phyloP scores from a whole-genome alignment of 1,139 yeast species.

The Saccharomyces hybrid region DNA sequence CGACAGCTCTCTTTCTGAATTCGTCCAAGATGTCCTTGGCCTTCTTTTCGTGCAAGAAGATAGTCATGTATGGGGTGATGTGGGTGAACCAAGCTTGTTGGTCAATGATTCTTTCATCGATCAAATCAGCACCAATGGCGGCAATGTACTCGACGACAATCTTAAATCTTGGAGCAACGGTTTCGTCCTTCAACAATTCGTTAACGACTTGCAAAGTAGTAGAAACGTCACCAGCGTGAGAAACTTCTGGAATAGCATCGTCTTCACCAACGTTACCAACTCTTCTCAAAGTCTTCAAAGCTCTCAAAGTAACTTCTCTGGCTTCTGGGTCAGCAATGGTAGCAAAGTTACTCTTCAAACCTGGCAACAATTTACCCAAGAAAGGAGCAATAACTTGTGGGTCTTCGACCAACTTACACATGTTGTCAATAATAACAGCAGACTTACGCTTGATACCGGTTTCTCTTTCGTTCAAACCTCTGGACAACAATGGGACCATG shows the following conservation, averaged over 20 bases:
- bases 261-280: constrained; percentile 93
- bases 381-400: constrained; percentile 99
- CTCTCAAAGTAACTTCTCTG: constrained; percentile 96
- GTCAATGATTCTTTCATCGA: constrained; percentile 94
- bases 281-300: constrained; percentile 93
- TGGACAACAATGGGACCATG: constrained; percentile 96
- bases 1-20: constrained; percentile 92
- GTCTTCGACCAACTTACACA: constrained; percentile 99
- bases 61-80: constrained; percentile 89
- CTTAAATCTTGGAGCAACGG: constrained; percentile 72
- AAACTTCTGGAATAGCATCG: constrained; percentile 88
- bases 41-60: constrained; percentile 88
- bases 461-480: constrained; percentile 99
- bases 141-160: constrained; percentile 76
- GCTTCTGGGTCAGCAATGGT: constrained; percentile 99
- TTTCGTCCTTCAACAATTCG: constrained; percentile 53
- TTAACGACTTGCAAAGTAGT: constrained; percentile 81
- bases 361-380: constrained; percentile 90
- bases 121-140: constrained; percentile 96
- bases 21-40: constrained; percentile 87
- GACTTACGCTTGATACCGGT: constrained; percentile 99
- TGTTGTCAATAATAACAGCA: constrained; percentile 98
- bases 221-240: constrained; percentile 92
- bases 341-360: constrained; percentile 85
- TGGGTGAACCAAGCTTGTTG: constrained; percentile 85